These are phyloP conservation scores for Polymyxa betae DNA, from an alignment of 208 protist genomes.

Conservation along the genomic window DNA sequence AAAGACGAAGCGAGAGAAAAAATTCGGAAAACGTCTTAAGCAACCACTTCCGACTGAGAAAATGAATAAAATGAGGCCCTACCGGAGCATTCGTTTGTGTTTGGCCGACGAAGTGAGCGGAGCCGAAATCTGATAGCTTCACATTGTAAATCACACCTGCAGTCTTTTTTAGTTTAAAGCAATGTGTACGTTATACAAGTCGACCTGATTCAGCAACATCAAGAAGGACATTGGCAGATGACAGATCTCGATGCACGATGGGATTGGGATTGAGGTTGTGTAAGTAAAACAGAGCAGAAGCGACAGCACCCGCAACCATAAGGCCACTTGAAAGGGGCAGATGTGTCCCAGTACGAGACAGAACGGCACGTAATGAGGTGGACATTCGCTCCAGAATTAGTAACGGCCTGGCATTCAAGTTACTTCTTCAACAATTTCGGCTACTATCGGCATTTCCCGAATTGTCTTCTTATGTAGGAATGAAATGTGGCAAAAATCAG, in stretches of 20 bases:
- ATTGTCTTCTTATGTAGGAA: too few species aligned
- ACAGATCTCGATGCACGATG: slow-evolving; percentile 46
- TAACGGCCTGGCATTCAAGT: not conserved
- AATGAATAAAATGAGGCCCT: not conserved
- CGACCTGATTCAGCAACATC: not conserved
- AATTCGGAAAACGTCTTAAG: too few species aligned
- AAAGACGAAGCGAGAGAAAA: too few species aligned
- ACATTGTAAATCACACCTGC: not conserved
- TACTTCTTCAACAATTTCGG: not conserved
- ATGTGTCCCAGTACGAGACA: not conserved
- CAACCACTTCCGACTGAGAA: not conserved
- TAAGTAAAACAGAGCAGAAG: slow-evolving; percentile 17
- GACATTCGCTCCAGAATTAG: slow-evolving; percentile 38
- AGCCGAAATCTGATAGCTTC: slow-evolving; percentile 30
- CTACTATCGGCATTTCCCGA: not conserved
- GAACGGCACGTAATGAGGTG: slow-evolving; percentile 4
- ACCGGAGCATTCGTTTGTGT: not conserved
- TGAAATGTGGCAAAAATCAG: too few species aligned
- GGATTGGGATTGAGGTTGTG: not conserved
- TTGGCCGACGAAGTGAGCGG: slow-evolving; percentile 42
- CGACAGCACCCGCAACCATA: not conserved
- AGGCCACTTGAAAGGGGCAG: not conserved
- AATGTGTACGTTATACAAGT: not conserved
- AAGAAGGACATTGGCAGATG: slow-evolving; percentile 4
- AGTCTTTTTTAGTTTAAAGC: not conserved